phyloP scores from a whole-genome alignment of 192 early-diverging fungal species.

The Obelidium mucronatum region DNA sequence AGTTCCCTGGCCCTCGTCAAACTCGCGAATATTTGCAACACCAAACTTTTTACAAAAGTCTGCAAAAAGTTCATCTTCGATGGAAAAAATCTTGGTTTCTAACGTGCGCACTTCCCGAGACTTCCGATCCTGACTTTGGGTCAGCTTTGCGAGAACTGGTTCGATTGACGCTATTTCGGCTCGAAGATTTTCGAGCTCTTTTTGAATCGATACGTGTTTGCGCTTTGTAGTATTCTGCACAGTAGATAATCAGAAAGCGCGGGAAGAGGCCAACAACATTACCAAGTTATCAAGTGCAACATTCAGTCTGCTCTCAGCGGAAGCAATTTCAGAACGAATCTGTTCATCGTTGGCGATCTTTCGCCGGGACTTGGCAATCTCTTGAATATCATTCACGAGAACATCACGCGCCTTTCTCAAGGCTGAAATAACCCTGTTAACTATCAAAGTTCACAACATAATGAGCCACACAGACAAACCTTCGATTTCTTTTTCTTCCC shows the following conservation, averaged over 20 bases:
- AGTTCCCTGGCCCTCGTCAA: conserved; percentile 78
- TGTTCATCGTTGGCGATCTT: conserved; percentile 48
- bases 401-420: conserved; percentile 74
- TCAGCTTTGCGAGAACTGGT: conserved; percentile 14
- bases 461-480: conserved; percentile 43
- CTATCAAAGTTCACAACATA: conserved; percentile 7
- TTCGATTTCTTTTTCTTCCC: conserved; percentile 92
- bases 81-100: conserved; percentile 54
- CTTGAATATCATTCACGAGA: conserved; percentile 75
- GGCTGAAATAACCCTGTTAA: conserved; percentile 13
- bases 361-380: conserved; percentile 69
- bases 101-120: conserved; percentile 59
- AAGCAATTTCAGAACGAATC: conserved; percentile 34
- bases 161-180: conserved; percentile 21
- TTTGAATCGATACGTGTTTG: conserved; percentile 39
- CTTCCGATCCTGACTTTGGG: conserved; percentile 18
- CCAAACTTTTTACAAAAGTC: conserved; percentile 79
- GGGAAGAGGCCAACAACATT: too few relatives aligned
- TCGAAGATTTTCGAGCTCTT: conserved; percentile 58
- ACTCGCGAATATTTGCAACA: conserved; percentile 83
- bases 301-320: conserved; percentile 49
- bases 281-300: conserved; percentile 72
- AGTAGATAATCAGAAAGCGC: conserved; percentile 26
- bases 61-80: conserved; percentile 76
- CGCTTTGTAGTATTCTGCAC: conserved; percentile 32